A percentile compares a stretch with the other conserved stretches of the same genome.
phyloP scores from a whole-genome alignment of 2,329 filamentous ascomycete genomes.

The Aspergillus felis region DNA sequence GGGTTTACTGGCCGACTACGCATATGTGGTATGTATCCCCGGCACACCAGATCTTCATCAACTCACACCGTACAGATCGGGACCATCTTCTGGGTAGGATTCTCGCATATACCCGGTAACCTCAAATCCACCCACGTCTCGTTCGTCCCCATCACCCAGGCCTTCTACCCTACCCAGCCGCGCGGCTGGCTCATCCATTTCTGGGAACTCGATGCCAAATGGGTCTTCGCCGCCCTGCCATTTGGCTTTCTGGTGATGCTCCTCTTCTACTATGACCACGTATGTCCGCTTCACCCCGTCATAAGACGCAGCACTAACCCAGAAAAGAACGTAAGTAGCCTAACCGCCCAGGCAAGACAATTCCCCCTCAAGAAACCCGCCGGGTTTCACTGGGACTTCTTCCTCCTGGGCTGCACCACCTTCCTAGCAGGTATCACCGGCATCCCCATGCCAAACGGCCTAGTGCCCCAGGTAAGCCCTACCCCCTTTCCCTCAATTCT shows the following conservation, averaged over 20 bases:
- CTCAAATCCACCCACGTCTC: conserved; percentile 66
- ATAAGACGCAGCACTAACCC: not conserved
- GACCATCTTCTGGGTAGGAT: conserved; percentile 76
- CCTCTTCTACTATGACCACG: conserved; percentile 84
- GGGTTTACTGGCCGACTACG: conserved; percentile 50
- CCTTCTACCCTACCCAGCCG: conserved; percentile 70
- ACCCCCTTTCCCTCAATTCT: too few relatives aligned
- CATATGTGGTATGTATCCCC: conserved; percentile 41
- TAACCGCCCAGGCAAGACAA: conserved; percentile 74
- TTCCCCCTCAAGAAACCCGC: conserved; percentile 74
- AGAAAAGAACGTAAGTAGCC: conserved; percentile 61
- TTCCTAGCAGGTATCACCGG: conserved; percentile 69
- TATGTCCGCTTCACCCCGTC: too few relatives aligned
- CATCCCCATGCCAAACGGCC: conserved; percentile 72
- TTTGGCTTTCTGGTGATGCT: conserved; percentile 77
- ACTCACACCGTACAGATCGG: conserved; percentile 33
- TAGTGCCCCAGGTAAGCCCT: conserved; percentile 49
- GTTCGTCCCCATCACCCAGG: conserved; percentile 66
- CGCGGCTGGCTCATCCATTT: conserved; percentile 74
- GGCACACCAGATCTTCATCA: too few relatives aligned
- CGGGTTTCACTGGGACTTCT: conserved; percentile 79
- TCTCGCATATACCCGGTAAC: conserved; percentile 72
- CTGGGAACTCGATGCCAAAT: conserved; percentile 66
- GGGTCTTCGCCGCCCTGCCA: conserved; percentile 75
- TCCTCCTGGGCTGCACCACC: conserved; percentile 71